Base-by-base conservation (phyloP, 2,329 filamentous ascomycete species). In the Neonectria hederae region DNA sequence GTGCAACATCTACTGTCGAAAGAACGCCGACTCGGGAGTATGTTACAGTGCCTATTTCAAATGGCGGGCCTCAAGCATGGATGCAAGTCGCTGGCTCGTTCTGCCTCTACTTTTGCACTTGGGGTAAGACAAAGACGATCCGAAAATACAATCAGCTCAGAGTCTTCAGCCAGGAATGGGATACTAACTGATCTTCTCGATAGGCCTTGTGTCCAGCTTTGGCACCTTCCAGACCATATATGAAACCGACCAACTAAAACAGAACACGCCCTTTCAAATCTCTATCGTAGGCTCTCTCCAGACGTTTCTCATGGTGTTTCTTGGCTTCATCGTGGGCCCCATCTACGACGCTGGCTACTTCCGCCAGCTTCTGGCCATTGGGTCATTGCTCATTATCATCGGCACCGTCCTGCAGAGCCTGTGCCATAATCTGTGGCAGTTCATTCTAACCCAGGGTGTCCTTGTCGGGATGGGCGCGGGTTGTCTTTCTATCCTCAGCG, bases 401-500 rank as follows among this genome's bases (percentile, higher is more conserved):
- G 71, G 71, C 0, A 70, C 64, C 0, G 48, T 72, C 0, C 38
- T 73, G 0, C 71, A 73, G 7, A 73, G 71, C 14, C 38, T 73
- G 2, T 55, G 69, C 9, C 54, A 49, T 2, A 40, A 86, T 69
- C 92, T 92, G 73, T 95, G 90, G 89, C 92, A 96, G 52, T 95
- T 95, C 73, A 87, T 97, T 76, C 80, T 97, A 17, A 84, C 87
- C 4, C 93, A 94, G 69, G 91, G 92, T 2, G 75, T 96, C 1
- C 78, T 95, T 5, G 86, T 87, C 52, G 93, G 93, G 7, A 67
- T 91, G 1, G 90, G 90, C 2, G 88, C 88, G 1, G 91, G 91
- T 1, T 83, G 94, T 42, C 86, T 97, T 51, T 95, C 94, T 73
- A 96, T 92, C 0, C 90, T 93, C 1, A 88, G 91, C 21, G 84